A percentile compares a stretch with the other conserved stretches of the same genome.
Evolutionary conservation across 2,329 filamentous ascomycete species (phyloP).

Genomic region (Eutypella sp.): DNA sequence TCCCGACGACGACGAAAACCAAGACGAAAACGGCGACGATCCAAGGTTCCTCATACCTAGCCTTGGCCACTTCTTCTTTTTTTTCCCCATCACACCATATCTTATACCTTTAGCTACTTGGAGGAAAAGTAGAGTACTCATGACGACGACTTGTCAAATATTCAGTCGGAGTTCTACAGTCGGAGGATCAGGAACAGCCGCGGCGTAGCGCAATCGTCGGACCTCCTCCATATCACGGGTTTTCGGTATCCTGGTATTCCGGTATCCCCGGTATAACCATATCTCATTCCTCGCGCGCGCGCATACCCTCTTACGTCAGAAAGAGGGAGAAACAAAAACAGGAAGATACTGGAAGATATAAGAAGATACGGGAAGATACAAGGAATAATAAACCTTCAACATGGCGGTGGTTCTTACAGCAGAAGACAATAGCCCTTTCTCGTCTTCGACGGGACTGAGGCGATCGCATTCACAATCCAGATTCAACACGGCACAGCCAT

Average conservation of each 20-base stretch:
- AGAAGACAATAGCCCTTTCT: slow-evolving; percentile 55
- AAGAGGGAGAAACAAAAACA: not conserved
- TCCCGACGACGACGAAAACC: not conserved
- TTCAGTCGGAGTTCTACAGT: slow-evolving; percentile 12
- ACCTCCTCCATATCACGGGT: not conserved
- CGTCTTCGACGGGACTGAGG: slow-evolving; percentile 42
- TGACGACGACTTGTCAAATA: slow-evolving; percentile 5
- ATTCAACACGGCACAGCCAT: slow-evolving; percentile 41
- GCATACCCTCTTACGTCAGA: too few relatives aligned
- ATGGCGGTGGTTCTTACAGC: slow-evolving; percentile 55
- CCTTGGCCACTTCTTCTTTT: not conserved
- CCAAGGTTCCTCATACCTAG: not conserved
- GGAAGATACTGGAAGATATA: too few relatives aligned
- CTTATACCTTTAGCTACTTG: not conserved
- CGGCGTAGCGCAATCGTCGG: not conserved
- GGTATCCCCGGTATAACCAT: too few relatives aligned
- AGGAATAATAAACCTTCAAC: too few relatives aligned
- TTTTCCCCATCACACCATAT: not conserved
- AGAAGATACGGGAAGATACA: too few relatives aligned
- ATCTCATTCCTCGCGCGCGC: too few relatives aligned
- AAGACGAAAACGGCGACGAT: not conserved
- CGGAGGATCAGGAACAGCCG: slow-evolving; percentile 18
- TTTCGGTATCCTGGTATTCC: too few relatives aligned
- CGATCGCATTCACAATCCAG: slow-evolving; percentile 58
- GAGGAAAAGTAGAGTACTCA: not conserved